phyloP scores from a whole-genome alignment of 441 rosid species.

The Dalechampia spathulata region DNA sequence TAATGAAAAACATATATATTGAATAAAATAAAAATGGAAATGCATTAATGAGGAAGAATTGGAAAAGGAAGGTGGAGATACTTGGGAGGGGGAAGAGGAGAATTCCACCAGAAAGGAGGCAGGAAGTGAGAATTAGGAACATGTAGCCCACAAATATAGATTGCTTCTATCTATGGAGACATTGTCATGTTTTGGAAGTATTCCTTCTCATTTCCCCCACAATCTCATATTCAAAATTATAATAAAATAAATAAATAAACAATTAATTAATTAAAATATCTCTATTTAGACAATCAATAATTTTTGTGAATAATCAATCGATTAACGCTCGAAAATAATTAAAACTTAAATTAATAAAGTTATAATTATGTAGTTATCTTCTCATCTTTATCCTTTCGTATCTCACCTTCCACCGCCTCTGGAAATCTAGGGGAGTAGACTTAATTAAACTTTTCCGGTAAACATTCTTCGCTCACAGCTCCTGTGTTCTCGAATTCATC shows the following conservation, averaged over 20 bases:
- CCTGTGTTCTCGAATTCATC: not conserved
- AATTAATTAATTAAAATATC: too few relatives aligned
- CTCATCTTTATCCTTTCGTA: conserved; percentile 11
- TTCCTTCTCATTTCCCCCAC: not conserved
- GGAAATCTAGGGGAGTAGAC: conserved; percentile 6
- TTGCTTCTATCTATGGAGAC: not conserved
- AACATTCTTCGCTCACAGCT: not conserved
- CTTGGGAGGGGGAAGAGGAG: not conserved
- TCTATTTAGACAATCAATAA: too few relatives aligned
- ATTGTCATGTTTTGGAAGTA: not conserved
- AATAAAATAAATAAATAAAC: too few relatives aligned
- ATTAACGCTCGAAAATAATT: too few relatives aligned
- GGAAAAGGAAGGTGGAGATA: not conserved
- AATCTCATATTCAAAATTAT: too few relatives aligned
- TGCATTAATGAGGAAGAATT: too few relatives aligned
- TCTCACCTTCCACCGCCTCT: conserved; percentile 15
- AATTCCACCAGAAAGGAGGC: not conserved
- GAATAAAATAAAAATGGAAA: too few relatives aligned
- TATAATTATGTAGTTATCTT: too few relatives aligned
- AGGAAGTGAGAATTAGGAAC: not conserved
- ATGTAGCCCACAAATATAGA: not conserved
- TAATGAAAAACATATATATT: too few relatives aligned
- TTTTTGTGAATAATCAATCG: too few relatives aligned
- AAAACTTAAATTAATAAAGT: too few relatives aligned
- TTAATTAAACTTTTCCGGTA: not conserved